Base-by-base conservation (phyloP, 73 alveolate species). In the Paramecium primaurelia region DNA sequence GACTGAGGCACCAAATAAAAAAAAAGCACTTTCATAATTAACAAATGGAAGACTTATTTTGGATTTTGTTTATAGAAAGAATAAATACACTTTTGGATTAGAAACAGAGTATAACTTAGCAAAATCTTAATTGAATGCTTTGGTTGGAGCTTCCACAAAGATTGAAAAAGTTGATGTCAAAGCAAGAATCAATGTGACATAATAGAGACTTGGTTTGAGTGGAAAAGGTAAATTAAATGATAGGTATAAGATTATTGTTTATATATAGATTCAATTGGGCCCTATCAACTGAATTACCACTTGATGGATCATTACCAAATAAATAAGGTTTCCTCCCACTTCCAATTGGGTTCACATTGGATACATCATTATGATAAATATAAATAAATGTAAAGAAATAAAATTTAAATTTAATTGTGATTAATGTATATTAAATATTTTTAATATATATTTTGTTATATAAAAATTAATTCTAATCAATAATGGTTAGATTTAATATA, bases 271-370 rank as follows among this genome's bases (percentile, higher is more conserved):
- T n/a, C 32, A 54, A 68, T 32, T 68, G 40, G 84, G 5, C 40
- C 8, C 2, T 28, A 32, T 37, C 42, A 11, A 11, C 25, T 45
- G 42, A 26, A 30, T 28, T 22, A 14, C 20, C 88, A n/a, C 58
- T 26, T 4, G 16, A 37, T 32, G 68, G 88, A 36, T 14, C 30
- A 75, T 4, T 32, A 10, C 88, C 68, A 75, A 3, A 1, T 1
- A 22, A 40, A 34, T 14, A 12, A 32, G 88, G 64, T 16, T 12
- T 37, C 22, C 37, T 75, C 64, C 88, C 88, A 30, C 14, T 75
- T 3, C 88, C 88, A 75, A 5, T 34, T 40, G 88, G 68, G 16
- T 75, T 75, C 88, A 75, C 88, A 34, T 75, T 34, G 12, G 86
- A 71, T 28, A 22, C 86, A 71, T 28, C 86, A 12, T 22, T 75